Evolutionary conservation across 164 flowering plant genomes (phyloP), one percentile per base, ranked within the genome.

Genomic region (Echeveria elegans): DNA sequence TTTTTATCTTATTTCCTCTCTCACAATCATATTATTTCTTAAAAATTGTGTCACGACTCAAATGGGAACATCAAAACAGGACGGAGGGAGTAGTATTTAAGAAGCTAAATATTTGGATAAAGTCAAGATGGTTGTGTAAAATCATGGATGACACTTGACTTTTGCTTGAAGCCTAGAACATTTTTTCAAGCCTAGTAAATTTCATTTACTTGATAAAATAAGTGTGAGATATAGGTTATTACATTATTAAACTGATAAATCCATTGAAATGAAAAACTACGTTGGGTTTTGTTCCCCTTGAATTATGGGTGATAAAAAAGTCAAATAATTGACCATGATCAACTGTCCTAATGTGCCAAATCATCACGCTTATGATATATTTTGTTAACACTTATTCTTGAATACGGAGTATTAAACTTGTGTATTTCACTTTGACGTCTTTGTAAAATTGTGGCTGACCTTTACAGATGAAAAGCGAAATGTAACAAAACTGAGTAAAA

Each of bases 251-350:
- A 53, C n/a, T 53, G 29, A 24, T 53, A 6, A 24, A 23, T 47
- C 2, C 21, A 1, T 15, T 47, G 6, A 53, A 53, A 53, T 53
- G 30, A 53, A 26, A n/a, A n/a, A n/a, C 30, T 23, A 11, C 59
- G 24, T 53, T 8, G 59, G 24, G 24, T 53, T 53, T 24, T 11
- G 59, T 6, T 26, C 14, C 59, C 59, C 59, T 29, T 53, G 30
- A 53, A 53, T 53, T 53, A 24, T 53, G 59, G 59, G 59, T 21
- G 11, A 9, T 24, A 53, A 53, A 53, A 53, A n/a, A n/a, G 59
- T 53, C 59, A 53, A 53, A 24, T 14, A 53, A 2, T 53, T 24
- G 59, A 53, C 59, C 30, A 24, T 23, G 29, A 53, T 29, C 59
- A 47, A 47, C 12, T 47, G 52, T 19, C 52, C 52, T n/a, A 23